These are phyloP conservation scores for Microascus cirrosus DNA, from an alignment of 2,329 filamentous ascomycete genomes.

Conservation along the genomic window DNA sequence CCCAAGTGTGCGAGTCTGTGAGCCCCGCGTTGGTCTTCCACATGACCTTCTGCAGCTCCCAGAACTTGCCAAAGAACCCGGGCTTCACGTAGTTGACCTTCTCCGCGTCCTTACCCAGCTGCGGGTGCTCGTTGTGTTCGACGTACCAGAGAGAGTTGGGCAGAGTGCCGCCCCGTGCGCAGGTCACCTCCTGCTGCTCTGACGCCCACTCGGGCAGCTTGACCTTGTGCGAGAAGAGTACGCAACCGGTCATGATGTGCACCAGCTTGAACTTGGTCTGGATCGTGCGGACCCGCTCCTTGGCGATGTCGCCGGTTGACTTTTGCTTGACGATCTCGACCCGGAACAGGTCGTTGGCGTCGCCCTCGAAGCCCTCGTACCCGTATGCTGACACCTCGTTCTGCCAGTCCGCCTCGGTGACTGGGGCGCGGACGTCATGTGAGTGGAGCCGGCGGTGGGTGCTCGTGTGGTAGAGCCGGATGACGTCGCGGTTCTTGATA, in stretches of 20 bases:
- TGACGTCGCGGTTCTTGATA: constrained; percentile 67
- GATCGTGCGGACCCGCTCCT: constrained; percentile 81
- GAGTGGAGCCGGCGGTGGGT: constrained; percentile 90
- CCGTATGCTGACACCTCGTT: constrained; percentile 95
- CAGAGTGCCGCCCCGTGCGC: constrained; percentile 78
- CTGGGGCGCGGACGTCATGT: constrained; percentile 79
- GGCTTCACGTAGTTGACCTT: constrained; percentile 94
- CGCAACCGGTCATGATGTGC: constrained; percentile 94
- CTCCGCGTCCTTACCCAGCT: constrained; percentile 63
- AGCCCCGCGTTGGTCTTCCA: constrained; percentile 97
- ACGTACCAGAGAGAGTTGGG: constrained; percentile 98
- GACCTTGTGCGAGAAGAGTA: constrained; percentile 95
- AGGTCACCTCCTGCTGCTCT: constrained; percentile 98
- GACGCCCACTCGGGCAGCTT: constrained; percentile 97
- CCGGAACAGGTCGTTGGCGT: constrained; percentile 92
- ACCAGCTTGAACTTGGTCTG: constrained; percentile 94
- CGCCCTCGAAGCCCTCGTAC: constrained; percentile 91
- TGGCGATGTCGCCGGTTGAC: constrained; percentile 68
- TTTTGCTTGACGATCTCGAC: constrained; percentile 88
- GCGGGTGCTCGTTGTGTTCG: constrained; percentile 78
- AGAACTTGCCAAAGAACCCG: constrained; percentile 95
- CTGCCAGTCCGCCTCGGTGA: constrained; percentile 87
- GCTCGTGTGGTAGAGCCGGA: constrained; percentile 73
- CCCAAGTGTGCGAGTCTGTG: constrained; percentile 95
- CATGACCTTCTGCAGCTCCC: constrained; percentile 96